Evolutionary conservation across 140 eudicot genomes (phyloP).

Genomic region (Bidens hawaiensis): DNA sequence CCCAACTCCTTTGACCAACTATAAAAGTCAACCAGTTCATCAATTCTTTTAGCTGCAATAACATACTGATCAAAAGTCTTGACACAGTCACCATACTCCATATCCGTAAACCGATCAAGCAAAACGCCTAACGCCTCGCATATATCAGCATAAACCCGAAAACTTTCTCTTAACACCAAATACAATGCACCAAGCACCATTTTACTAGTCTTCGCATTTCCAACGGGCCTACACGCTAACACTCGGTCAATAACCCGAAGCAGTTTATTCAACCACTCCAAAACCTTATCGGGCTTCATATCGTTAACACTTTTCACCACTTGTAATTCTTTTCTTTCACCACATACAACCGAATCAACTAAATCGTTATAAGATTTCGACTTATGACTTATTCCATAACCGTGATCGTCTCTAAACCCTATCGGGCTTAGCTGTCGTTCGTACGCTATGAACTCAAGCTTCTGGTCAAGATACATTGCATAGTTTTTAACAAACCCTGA

Average conservation of each 20-base stretch:
- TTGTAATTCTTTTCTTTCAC: slow-evolving; percentile 21
- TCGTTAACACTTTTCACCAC: slow-evolving; percentile 48
- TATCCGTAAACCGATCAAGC: slow-evolving; percentile 56
- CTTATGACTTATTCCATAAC: slow-evolving; percentile 42
- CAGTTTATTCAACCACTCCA: slow-evolving; percentile 54
- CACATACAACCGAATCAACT: slow-evolving; percentile 27
- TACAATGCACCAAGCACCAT: slow-evolving; percentile 58
- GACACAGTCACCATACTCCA: slow-evolving; percentile 58
- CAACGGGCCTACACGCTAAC: slow-evolving; percentile 58
- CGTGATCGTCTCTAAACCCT: slow-evolving; percentile 29
- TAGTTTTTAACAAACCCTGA: slow-evolving; percentile 76
- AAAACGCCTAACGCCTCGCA: slow-evolving; percentile 61
- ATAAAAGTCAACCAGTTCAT: slow-evolving; percentile 53
- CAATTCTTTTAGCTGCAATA: slow-evolving; percentile 58
- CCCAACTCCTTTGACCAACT: slow-evolving; percentile 73
- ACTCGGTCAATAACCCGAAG: slow-evolving; percentile 59
- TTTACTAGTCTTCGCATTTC: slow-evolving; percentile 57
- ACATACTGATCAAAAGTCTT: slow-evolving; percentile 59
- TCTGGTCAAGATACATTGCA: slow-evolving; percentile 69
- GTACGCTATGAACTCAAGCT: slow-evolving; percentile 54
- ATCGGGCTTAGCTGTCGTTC: slow-evolving; percentile 43
- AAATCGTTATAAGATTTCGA: slow-evolving; percentile 52
- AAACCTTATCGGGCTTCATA: slow-evolving; percentile 52
- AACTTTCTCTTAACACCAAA: slow-evolving; percentile 56
- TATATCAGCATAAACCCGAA: slow-evolving; percentile 59